These are phyloP conservation scores for Cucumis melo DNA, from an alignment of 306 rosid species.

Conservation along the genomic window DNA sequence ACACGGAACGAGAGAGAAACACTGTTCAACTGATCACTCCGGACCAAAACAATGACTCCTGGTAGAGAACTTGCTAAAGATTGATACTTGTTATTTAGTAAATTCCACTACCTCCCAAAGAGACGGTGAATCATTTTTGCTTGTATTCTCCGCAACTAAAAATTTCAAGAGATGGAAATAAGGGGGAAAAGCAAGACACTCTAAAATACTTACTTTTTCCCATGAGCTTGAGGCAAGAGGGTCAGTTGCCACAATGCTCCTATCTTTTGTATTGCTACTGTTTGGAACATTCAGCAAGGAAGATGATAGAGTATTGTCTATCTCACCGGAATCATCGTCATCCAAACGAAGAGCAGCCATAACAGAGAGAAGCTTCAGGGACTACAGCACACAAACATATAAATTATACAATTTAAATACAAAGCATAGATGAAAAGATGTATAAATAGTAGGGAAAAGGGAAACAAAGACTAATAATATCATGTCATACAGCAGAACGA, in stretches of 20 bases:
- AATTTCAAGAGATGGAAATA: background rate
- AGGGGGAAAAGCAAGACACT: constrained; percentile 10
- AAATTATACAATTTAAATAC: background rate
- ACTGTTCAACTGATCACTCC: background rate
- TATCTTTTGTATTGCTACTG: constrained; percentile 30
- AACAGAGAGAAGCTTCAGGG: constrained; percentile 78
- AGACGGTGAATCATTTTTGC: background rate
- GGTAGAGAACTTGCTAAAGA: background rate
- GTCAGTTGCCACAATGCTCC: constrained; percentile 42
- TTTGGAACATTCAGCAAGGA: constrained; percentile 48
- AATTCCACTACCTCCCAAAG: background rate
- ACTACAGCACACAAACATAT: constrained; percentile 30
- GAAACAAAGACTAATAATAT: background rate
- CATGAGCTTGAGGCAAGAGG: constrained; percentile 91
- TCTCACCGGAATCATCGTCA: constrained; percentile 36
- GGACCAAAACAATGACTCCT: background rate
- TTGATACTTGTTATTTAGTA: background rate
- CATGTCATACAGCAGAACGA: constrained; percentile 60
- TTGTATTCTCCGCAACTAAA: background rate
- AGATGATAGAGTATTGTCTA: constrained; percentile 51
- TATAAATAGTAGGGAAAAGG: background rate
- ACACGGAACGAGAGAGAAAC: background rate
- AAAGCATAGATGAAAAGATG: background rate
- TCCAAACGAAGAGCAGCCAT: constrained; percentile 88
- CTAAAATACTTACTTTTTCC: constrained; percentile 45